Evolutionary conservation across 345 rosid genomes (phyloP), one percentile per base, ranked within the genome.

Genomic region (Aethionema arabicum): DNA sequence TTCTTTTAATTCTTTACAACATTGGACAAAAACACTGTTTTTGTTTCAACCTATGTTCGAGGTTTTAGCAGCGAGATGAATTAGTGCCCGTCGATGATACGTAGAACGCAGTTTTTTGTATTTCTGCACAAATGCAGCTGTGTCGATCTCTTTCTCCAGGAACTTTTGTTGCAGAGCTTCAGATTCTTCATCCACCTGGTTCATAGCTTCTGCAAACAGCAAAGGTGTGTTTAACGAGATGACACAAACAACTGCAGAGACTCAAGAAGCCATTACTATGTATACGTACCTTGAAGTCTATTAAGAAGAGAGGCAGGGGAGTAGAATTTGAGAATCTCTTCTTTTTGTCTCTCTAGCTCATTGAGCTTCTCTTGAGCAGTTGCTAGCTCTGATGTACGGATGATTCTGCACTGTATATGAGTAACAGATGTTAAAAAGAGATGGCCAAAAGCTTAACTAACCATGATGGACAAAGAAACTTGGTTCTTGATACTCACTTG

Each of bases 371-470:
- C 96, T 61, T 79, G 89, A 8, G 95, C 91, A 55, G 98, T 69
- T 27, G 98, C 96, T 53, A 92, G 66, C 78, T 89, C 96, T 29
- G 91, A 83, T 55, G 96, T 92, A 54, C 96, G 86, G 64, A 92
- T 92, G 16, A 92, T 89, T 70, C 77, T 78, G 77, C 96, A 85
- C 98, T 92, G 91, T 56, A 59, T 66, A 5, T 11, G 27, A 63
- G 27, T 41, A 31, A 39, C 7, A 3, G 13, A 7, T 6, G 33
- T 59, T 63, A 63, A 56, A 6, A 46, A 39, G 37, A 39, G 53
- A 70, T 27, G 30, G 36, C 32, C 14, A 54, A 51, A 58, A 44
- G 27, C 29, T 32, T 31, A 13, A 6, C 55, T 13, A 48, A 12
- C 41, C 21, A 54, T 52, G 8, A 46, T 54, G 43, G 32, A 13